Base-by-base conservation (phyloP, 176 grass and related monocot species). In the Cymbopogon citratus region DNA sequence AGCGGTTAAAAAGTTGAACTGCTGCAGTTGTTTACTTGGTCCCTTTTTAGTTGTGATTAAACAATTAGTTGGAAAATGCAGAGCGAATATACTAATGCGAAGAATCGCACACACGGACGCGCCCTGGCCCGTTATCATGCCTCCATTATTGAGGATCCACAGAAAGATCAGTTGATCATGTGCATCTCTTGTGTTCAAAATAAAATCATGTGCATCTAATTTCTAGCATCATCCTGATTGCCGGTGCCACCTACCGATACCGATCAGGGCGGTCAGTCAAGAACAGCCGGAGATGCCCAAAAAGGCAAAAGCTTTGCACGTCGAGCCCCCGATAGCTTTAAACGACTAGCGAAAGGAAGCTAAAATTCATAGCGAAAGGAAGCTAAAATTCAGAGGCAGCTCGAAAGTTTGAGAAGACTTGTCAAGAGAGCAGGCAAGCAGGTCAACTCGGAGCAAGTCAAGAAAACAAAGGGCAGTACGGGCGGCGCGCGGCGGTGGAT, bases 241-340 rank as follows among this genome's bases (percentile, higher is more conserved):
- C 54, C 19, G 14, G 25, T 27, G 33, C 13, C 71, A 71, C 77
- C 71, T 56, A 51, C 69, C 51, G 73, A 73, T 75, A n/a, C n/a
- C 70, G 73, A 78, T 79, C 26, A 74, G 65, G 56, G 33, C 62
- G 36, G 57, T 35, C 39, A 46, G 57, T 43, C 39, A 46, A 62
- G 39, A 35, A 23, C 67, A 62, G 41, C 49, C 25, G 39, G 43
- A 71, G 79, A 67, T 63, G 57, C 31, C 66, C 14, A 33, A 76
- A 74, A 85, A 84, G 82, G 69, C 26, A 73, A 59, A 5, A 83
- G 60, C 81, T 84, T 83, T 38, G 56, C 81, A 71, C 70, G 85
- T 26, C 71, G 40, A 71, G 5, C 66, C 45, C 60, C 61, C 24
- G 15, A 57, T 71, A 46, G 29, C 36, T 78, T 18, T 63, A 84